Evolutionary conservation across 768 basidiomycete species (phyloP), one percentile per base, ranked within the genome.

Genomic region (Cyathus striatus): DNA sequence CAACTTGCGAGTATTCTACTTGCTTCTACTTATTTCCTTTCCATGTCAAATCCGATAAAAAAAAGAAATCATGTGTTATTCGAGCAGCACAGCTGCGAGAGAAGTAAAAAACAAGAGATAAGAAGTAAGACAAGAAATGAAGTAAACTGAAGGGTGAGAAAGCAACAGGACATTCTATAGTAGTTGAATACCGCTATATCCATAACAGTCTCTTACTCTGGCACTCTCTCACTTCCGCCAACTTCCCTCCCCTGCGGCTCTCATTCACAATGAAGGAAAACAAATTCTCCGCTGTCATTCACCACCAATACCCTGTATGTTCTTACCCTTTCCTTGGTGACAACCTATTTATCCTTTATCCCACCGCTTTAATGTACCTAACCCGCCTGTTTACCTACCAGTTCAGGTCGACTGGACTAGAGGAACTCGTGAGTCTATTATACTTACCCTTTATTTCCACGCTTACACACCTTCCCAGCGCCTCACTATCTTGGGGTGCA

Each of bases 301-400:
- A 63, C 51, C 1, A 67, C 89, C 58, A 81, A 85, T 58, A 90
- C 87, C 26, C 87, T 86, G 86, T 88, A 50, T 55, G 85, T 73
- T 16, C 46, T 20, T 23, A 25, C 25, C 38, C 25, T 24, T 37
- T 21, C 5, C 20, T 6, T 16, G 6, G 23, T 12, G 41, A 13
- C 12, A 30, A 18, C 21, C 25, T 27, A 2, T 24, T 38, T 39
- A 26, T 47, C 43, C 16, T 36, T 43, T 38, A 47, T 47, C 48
- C 40, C 37, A 26, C 44, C 49, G 33, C 32, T 30, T 21, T 51
- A 25, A 48, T 85, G 82, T 26, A 12, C 58, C 27, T n/a, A 70
- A 65, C 39, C 70, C 65, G 16, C 69, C 74, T 24, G 65, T 74
- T 45, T 90, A 88, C 61, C 58, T 79, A 50, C 81, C 87, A 10